Evolutionary conservation across 2,329 filamentous ascomycete species (phyloP).

Genomic region (Microsporum canis): DNA sequence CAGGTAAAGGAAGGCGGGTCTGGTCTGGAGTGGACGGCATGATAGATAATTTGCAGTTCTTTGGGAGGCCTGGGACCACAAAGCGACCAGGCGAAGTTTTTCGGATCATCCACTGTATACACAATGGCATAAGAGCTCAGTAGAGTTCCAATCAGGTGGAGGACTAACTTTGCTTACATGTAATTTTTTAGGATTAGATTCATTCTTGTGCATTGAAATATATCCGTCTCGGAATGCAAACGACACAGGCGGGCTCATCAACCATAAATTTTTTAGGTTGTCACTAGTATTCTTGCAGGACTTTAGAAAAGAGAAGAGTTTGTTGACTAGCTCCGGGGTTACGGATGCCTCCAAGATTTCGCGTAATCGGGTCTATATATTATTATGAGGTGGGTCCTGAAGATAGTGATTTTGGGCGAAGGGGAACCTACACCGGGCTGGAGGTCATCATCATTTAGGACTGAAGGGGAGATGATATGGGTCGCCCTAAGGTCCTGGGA

Average conservation of each 20-base stretch:
- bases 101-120: neutral
- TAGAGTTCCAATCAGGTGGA: neutral
- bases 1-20: slow-evolving; percentile 9
- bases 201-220: neutral
- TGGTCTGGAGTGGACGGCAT: slow-evolving; percentile 10
- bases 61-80: neutral
- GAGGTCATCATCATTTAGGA: slow-evolving; percentile 6
- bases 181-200: neutral
- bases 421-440: slow-evolving; percentile 4
- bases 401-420: neutral
- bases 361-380: slow-evolving; percentile 5
- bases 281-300: neutral
- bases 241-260: neutral
- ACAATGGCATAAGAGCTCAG: neutral
- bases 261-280: slow-evolving; percentile 10
- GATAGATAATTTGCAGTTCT: slow-evolving; percentile 4
- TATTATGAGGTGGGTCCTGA: neutral
- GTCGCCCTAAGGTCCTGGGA: neutral
- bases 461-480: slow-evolving; percentile 9
- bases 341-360: slow-evolving; percentile 8
- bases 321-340: neutral
- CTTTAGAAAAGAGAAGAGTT: slow-evolving; percentile 7
- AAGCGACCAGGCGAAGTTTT: neutral
- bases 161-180: neutral
- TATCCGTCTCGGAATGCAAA: neutral